These are phyloP conservation scores for Trichomonas tenax DNA, from an alignment of 208 protist genomes.

Conservation along the genomic window DNA sequence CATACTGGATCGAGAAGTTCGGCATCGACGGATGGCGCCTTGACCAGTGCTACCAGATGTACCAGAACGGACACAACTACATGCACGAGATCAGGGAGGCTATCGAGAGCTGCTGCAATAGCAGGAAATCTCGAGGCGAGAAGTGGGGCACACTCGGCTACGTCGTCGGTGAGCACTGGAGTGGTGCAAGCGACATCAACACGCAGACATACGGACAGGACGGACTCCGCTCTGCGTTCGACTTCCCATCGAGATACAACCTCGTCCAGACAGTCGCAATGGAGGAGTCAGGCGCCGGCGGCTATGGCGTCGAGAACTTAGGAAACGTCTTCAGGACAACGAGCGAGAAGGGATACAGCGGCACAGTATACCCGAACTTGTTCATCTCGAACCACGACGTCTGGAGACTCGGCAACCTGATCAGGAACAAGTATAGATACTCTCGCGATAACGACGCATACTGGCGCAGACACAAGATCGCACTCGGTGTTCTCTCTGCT, in stretches of 20 bases:
- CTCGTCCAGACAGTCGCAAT: background rate
- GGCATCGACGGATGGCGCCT: background rate
- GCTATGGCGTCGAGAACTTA: background rate
- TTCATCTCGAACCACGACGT: conserved; percentile 12
- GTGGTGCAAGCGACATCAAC: background rate
- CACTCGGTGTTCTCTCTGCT: background rate
- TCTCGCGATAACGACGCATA: background rate
- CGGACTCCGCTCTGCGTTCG: background rate
- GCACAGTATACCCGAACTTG: background rate
- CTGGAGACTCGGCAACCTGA: background rate
- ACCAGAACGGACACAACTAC: background rate
- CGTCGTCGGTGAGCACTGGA: background rate
- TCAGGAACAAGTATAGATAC: background rate
- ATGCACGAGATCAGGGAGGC: background rate
- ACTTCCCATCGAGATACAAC: background rate
- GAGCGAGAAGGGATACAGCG: background rate
- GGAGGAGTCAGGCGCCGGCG: background rate
- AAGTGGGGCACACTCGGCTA: background rate
- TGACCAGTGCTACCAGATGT: background rate
- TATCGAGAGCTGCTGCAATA: background rate
- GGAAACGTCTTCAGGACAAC: background rate
- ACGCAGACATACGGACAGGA: background rate
- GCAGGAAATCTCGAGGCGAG: background rate
- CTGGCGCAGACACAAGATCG: background rate
- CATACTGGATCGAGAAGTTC: background rate